Evolutionary conservation across 495 filamentous ascomycete genomes (phyloP).

Genomic region (Cercophora newfieldiana): DNA sequence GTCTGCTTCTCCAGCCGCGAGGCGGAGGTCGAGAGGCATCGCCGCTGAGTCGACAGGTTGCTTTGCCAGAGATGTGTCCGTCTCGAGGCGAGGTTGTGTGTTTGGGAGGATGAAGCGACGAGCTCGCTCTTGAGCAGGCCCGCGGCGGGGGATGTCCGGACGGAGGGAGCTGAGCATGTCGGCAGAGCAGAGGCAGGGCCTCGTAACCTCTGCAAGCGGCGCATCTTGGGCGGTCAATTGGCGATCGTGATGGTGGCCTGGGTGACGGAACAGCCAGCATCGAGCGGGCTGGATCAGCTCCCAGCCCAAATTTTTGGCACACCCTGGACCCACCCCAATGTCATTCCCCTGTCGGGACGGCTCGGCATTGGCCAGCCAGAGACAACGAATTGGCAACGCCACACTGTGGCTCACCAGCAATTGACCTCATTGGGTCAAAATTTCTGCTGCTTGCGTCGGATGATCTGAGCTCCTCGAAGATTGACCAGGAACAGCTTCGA

Average conservation of each 20-base stretch:
- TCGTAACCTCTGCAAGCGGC: slow-evolving; percentile 33
- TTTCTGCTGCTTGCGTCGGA: slow-evolving; percentile 26
- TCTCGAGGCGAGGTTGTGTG: slow-evolving; percentile 7
- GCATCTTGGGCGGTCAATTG: slow-evolving; percentile 29
- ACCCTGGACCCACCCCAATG: neutral
- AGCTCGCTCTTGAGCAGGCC: slow-evolving; percentile 12
- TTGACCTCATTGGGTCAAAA: slow-evolving; percentile 22
- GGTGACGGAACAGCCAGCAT: neutral
- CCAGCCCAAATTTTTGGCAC: slow-evolving; percentile 18
- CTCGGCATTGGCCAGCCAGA: slow-evolving; percentile 5
- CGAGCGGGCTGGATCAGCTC: neutral
- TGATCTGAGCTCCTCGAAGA: slow-evolving; percentile 25
- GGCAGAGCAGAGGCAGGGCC: slow-evolving; percentile 25
- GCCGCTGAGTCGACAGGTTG: slow-evolving; percentile 19
- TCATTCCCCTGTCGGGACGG: neutral
- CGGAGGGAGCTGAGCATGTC: slow-evolving; percentile 19
- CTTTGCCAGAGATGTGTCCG: slow-evolving; percentile 16
- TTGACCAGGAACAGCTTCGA: slow-evolving; percentile 7
- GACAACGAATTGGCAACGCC: neutral
- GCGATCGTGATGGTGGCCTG: neutral
- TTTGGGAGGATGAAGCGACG: slow-evolving; percentile 1
- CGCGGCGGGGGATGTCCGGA: slow-evolving; percentile 22
- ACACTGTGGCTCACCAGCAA: slow-evolving; percentile 5
- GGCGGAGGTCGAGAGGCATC: slow-evolving; percentile 24
- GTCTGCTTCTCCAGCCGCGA: neutral